Conservation (phyloP, 441 rosid species). For the Pelargonium australe region DNA sequence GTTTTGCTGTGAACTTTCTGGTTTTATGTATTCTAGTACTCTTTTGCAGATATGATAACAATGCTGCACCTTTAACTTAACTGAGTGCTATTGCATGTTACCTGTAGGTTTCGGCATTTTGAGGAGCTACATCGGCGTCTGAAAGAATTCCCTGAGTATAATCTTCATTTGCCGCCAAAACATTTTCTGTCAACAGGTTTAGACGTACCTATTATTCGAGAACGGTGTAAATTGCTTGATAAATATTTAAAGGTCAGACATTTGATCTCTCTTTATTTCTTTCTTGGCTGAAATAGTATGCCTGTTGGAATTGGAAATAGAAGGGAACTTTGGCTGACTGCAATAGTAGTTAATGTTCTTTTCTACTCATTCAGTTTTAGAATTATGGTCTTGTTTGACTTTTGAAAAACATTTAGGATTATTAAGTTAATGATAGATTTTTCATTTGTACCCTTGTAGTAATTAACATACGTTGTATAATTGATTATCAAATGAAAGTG, state of each 20-base stretch:
- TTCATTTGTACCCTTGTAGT: slow-evolving; percentile 2
- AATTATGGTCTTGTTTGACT: not conserved
- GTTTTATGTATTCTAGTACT: slow-evolving; percentile 16
- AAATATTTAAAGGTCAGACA: slow-evolving; percentile 72
- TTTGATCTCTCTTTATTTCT: slow-evolving; percentile 18
- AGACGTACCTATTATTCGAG: slow-evolving; percentile 76
- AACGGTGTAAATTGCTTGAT: slow-evolving; percentile 86
- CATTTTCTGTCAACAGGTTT: slow-evolving; percentile 93
- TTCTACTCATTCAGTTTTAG: not conserved
- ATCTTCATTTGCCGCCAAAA: slow-evolving; percentile 95
- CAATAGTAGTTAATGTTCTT: slow-evolving; percentile 1
- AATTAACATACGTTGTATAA: not conserved
- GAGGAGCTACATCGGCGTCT: slow-evolving; percentile 98
- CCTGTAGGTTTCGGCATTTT: slow-evolving; percentile 89
- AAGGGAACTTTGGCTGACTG: not conserved
- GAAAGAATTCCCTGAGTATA: slow-evolving; percentile 82
- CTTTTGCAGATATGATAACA: slow-evolving; percentile 10
- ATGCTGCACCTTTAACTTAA: not conserved
- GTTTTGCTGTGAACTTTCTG: slow-evolving; percentile 23
- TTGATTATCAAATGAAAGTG: not conserved
- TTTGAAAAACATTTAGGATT: no score
- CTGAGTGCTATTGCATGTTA: slow-evolving; percentile 17
- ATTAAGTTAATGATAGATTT: not conserved
- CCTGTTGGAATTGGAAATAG: slow-evolving; percentile 8
- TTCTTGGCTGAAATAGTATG: not conserved